phyloP scores from a whole-genome alignment of 306 rosid genomes.

The Inga oerstediana region DNA sequence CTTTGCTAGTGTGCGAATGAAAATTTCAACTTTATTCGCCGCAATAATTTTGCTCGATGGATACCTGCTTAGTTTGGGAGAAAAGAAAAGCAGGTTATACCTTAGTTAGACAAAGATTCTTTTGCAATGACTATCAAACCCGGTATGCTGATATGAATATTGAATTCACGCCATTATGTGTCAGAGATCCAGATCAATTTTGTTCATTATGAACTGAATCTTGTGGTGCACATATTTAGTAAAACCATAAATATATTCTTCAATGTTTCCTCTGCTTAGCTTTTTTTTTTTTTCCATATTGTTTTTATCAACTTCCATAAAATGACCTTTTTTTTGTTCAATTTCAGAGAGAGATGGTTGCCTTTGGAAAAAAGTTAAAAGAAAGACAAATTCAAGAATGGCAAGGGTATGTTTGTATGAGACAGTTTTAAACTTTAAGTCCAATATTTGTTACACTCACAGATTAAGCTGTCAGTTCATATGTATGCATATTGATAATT shows the following conservation, averaged over 20 bases:
- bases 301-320: constrained; percentile 24
- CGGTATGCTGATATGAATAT: background rate
- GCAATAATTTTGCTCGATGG: background rate
- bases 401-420: constrained; percentile 68
- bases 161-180: constrained; percentile 20
- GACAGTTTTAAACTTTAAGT: background rate
- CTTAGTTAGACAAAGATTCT: constrained; percentile 3
- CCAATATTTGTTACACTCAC: background rate
- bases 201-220: background rate
- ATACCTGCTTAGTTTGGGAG: constrained; percentile 14
- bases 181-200: background rate
- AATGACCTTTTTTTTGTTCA: constrained; percentile 21
- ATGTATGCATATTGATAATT: constrained; percentile 17
- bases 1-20: background rate
- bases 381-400: constrained; percentile 89
- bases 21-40: background rate
- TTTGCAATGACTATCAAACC: background rate
- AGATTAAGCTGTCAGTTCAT: constrained; percentile 15
- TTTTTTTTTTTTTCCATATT: background rate
- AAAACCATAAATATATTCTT: background rate
- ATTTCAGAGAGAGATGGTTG: constrained; percentile 80
- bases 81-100: constrained; percentile 3
- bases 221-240: constrained; percentile 1
- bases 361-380: constrained; percentile 97
- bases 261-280: background rate